Conservation (phyloP, 2,329 filamentous ascomycete genomes). For the Colletotrichum sp. region DNA sequence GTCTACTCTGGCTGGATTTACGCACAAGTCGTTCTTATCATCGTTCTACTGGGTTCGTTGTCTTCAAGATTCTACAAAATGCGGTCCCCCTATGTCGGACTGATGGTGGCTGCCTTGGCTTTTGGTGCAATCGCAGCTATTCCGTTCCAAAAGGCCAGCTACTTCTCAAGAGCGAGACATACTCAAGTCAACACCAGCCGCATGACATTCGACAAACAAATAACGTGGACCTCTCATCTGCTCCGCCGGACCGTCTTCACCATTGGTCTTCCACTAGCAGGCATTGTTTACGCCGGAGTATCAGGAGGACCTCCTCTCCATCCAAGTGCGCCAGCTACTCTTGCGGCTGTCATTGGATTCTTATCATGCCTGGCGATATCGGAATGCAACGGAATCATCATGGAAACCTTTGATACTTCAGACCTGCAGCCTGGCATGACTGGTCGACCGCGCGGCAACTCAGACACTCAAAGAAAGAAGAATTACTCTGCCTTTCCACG, state of each 20-base stretch:
- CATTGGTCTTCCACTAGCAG: conserved; percentile 69
- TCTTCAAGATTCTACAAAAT: conserved; percentile 71
- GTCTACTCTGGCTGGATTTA: conserved; percentile 83
- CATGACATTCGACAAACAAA: conserved; percentile 67
- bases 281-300: conserved; percentile 70
- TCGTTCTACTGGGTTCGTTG: conserved; percentile 75
- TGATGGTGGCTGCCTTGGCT: conserved; percentile 69
- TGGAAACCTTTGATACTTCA: conserved; percentile 84
- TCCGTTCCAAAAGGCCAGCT: conserved; percentile 74
- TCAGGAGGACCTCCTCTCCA: conserved; percentile 67
- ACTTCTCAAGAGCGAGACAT: conserved; percentile 70
- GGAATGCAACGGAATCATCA: conserved; percentile 78
- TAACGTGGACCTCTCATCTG: conserved; percentile 76
- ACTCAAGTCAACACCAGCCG: conserved; percentile 66
- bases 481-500: conserved; percentile 81
- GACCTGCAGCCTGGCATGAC: conserved; percentile 77
- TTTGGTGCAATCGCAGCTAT: conserved; percentile 73
- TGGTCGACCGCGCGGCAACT: conserved; percentile 52
- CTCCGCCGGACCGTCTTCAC: conserved; percentile 72
- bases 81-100: conserved; percentile 68
- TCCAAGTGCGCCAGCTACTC: conserved; percentile 67
- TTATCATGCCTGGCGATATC: conserved; percentile 75
- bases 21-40: conserved; percentile 75
- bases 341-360: conserved; percentile 72
- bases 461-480: conserved; percentile 52